Evolutionary conservation across 805 yeast genomes (phyloP), one percentile per base, ranked within the genome.

Genomic region (Starmerella gropengiesseri): DNA sequence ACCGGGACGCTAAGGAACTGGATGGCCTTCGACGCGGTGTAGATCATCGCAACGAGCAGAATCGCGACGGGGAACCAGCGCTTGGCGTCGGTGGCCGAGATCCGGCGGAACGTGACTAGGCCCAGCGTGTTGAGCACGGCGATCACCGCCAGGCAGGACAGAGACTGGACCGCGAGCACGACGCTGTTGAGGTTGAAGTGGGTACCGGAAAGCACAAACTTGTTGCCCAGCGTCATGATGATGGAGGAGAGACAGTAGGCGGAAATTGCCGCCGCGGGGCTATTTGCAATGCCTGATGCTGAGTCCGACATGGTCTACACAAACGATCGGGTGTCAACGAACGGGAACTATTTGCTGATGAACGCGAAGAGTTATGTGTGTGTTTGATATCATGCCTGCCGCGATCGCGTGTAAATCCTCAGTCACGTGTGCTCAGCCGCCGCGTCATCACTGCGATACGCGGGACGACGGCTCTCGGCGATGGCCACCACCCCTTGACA

Each of bases 191-290:
- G 74, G 64, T 77, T 77, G 64, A 77, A 77, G 61, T 79, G 72
- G 61, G 81, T 76, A 22, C 81, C 85, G 19, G 82, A 74, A 46
- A 91, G 81, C 46, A 91, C 97, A 60, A 78, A 89, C 67, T 91
- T 91, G 73, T 91, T 91, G 47, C 97, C 87, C 49, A 87, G 86
- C 23, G 98, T 91, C 98, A 91, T 91, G 61, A 91, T 68, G 54
- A 91, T 91, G 19, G 98, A 91, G 18, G 98, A 83, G 43, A 73
- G 70, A 72, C 99, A 91, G 75, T 91, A 91, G 28, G 60, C 48
- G 42, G 54, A 54, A 23, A 62, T 58, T 32, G 66, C 64, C 47
- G 59, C 55, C n/a, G 51, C 49, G 29, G 66, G 64, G 44, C 60
- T 59, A 55, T 62, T 62, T 14, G 46, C 50, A 4, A 47, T 28